Evolutionary conservation across 108 stramenopile species (phyloP).

Genomic region (Nitzschia sp.): DNA sequence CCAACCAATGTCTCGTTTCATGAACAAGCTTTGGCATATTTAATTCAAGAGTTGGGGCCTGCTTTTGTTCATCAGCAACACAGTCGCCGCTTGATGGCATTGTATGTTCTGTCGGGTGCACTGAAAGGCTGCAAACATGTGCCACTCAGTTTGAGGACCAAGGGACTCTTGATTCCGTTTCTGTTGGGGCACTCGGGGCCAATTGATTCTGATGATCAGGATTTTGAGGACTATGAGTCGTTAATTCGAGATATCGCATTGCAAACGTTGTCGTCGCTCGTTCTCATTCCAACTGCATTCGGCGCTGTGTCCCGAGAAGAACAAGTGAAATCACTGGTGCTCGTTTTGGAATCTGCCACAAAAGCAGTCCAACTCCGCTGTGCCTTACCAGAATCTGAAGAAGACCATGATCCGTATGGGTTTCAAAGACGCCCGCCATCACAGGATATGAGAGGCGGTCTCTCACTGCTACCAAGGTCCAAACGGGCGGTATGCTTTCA

Average conservation of each 20-base stretch:
- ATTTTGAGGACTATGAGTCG: slow-evolving; percentile 44
- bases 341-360: slow-evolving; percentile 47
- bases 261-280: slow-evolving; percentile 38
- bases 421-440: slow-evolving; percentile 32
- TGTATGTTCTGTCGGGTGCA: slow-evolving; percentile 34
- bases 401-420: slow-evolving; percentile 24
- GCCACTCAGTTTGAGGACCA: slow-evolving; percentile 11
- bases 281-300: slow-evolving; percentile 16
- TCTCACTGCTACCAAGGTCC: slow-evolving; percentile 63
- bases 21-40: slow-evolving; percentile 35
- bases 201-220: slow-evolving; percentile 34
- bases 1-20: slow-evolving; percentile 20
- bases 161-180: slow-evolving; percentile 49
- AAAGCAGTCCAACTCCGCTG: slow-evolving; percentile 58
- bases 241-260: slow-evolving; percentile 65
- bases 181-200: slow-evolving; percentile 60
- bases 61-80: slow-evolving; percentile 26
- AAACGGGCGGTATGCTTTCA: slow-evolving; percentile 73
- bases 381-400: slow-evolving; percentile 35
- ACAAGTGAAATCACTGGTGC: slow-evolving; percentile 32
- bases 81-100: slow-evolving; percentile 25
- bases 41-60: slow-evolving; percentile 39
- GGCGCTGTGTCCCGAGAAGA: slow-evolving; percentile 22
- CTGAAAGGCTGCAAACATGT: slow-evolving; percentile 31
- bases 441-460: slow-evolving; percentile 47